These are phyloP conservation scores for Cryptococcus sp. DNA, from an alignment of 1,284 basidiomycete genomes.

Conservation along the genomic window DNA sequence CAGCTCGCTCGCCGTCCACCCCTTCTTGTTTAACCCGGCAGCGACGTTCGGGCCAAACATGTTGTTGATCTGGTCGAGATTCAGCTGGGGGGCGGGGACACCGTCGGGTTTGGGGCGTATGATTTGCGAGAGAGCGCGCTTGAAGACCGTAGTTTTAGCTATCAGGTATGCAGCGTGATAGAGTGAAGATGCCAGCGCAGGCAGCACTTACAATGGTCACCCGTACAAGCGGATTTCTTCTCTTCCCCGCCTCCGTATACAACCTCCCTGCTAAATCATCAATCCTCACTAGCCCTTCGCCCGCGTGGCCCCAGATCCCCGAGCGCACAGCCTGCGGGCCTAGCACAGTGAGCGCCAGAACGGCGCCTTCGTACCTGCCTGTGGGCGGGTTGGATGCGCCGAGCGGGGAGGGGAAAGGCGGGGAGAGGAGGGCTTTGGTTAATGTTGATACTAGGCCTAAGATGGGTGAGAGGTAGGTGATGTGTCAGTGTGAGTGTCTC, in stretches of 20 bases:
- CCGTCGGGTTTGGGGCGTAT: slow-evolving; percentile 15
- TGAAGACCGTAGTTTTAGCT: too few species aligned
- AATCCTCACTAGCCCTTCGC: slow-evolving; percentile 26
- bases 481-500: too few species aligned
- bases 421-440: slow-evolving; percentile 64
- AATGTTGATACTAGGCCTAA: slow-evolving; percentile 88
- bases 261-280: slow-evolving; percentile 33
- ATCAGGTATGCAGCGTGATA: background rate
- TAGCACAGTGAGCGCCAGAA: slow-evolving; percentile 75
- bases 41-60: slow-evolving; percentile 33
- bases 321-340: slow-evolving; percentile 77
- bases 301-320: slow-evolving; percentile 55
- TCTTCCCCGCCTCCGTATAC: slow-evolving; percentile 28
- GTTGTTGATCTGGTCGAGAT: slow-evolving; percentile 18
- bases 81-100: slow-evolving; percentile 14
- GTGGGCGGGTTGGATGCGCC: slow-evolving; percentile 46
- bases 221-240: slow-evolving; percentile 34
- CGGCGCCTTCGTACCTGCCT: slow-evolving; percentile 77
- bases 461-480: background rate
- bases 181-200: too few species aligned
- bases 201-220: slow-evolving; percentile 32
- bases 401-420: slow-evolving; percentile 42
- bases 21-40: slow-evolving; percentile 31
- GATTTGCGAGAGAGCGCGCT: slow-evolving; percentile 11
- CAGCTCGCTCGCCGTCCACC: slow-evolving; percentile 35